Conservation (phyloP, 2,329 filamentous ascomycete genomes). For the Pseudocercospora pini-densiflorae region DNA sequence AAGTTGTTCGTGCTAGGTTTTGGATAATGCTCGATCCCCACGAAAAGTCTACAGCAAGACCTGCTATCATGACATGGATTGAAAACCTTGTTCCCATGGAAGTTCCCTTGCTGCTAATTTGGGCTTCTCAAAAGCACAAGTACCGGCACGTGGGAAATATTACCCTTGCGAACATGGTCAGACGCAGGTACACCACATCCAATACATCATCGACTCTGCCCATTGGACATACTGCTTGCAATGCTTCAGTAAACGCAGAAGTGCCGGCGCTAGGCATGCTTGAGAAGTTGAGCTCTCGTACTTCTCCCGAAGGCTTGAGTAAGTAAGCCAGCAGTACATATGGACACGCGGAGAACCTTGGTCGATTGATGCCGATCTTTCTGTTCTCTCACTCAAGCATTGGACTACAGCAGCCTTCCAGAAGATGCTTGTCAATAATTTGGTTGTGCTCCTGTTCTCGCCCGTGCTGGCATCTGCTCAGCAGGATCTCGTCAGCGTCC, state of each 20-base stretch:
- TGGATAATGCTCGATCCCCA: no score
- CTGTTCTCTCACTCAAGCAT: neutral
- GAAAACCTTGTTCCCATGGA: neutral
- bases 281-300: neutral
- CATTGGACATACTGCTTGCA: neutral
- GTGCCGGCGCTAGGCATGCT: neutral
- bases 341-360: neutral
- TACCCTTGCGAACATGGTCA: neutral
- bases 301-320: neutral
- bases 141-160: neutral
- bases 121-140: neutral
- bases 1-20: no score
- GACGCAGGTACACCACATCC: neutral
- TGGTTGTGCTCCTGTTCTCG: neutral
- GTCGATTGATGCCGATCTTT: neutral
- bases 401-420: neutral
- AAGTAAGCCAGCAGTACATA: neutral
- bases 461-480: slow-evolving; percentile 15
- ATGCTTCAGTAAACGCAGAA: neutral
- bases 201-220: neutral
- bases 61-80: neutral
- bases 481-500: slow-evolving; percentile 14
- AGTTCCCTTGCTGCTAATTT: neutral
- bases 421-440: neutral
- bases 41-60: no score